Base-by-base conservation (phyloP, 2,329 filamentous ascomycete genomes). In the Calonectria pseudoreteaudii region DNA sequence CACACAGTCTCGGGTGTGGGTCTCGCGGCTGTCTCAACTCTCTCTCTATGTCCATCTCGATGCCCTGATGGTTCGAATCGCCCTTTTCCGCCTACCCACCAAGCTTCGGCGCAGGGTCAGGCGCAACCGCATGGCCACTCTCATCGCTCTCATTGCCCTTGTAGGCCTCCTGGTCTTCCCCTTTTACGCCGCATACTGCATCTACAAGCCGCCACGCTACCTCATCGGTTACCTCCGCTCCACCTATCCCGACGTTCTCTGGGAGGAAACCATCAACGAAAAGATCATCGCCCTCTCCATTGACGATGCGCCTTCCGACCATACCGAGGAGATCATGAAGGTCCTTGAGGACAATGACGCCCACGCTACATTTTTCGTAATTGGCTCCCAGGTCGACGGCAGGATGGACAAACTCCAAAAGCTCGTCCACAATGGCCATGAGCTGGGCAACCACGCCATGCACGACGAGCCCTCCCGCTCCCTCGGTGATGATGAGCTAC, bases 391-490 rank as follows among this genome's bases (percentile, higher is more conserved):
- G 85, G 92, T 95, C 13, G 78, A 86, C 0, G 90, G 89, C 2
- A 83, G 87, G 34, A 88, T 93, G 80, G 85, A 86, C 8, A 83
- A 89, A 4, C 86, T 95, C 38, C 84, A 88, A 53, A 86, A 90
- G 49, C 86, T 94, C 1, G 86, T 94, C n/a, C 85, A 86, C 47
- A 86, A 85, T 64, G 92, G 92, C 28, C 91, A 94, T 82, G 94
- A 95, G 86, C 87, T 98, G 4, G 95, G 91, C 30, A 98, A 98
- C 85, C 95, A 98, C 84, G 95, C 94, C 13, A 96, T 97, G 94
- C 90, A 92, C 82, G 95, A 98, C 84, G 94, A 97, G 86, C 92
- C 95, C 0, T 93, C 93, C 13, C 88, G 90, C 56, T 86, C 87
- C 0, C 87, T 98, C 31, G 84, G 87, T 50, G 88, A 92, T 66